Percentiles rank a stretch among this genome's conserved stretches.
These are phyloP conservation scores for Coemansia sp. DNA, from an alignment of 192 early-diverging fungal genomes.

Conservation along the genomic window DNA sequence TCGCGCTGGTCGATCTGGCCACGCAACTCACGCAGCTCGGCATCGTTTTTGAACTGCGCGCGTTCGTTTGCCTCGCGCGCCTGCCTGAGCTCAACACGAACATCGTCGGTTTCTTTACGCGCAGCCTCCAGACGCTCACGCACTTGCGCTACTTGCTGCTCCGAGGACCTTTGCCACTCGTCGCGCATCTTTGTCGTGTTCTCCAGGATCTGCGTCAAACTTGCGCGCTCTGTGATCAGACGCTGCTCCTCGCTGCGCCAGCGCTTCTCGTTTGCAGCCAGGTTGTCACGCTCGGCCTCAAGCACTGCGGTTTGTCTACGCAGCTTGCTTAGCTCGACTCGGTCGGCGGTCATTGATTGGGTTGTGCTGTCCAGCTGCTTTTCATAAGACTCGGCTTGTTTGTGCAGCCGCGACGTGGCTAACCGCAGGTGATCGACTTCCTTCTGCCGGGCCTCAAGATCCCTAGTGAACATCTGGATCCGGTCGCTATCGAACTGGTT, in stretches of 20 bases:
- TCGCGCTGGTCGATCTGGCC: slow-evolving; percentile 41
- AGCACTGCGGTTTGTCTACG: slow-evolving; percentile 55
- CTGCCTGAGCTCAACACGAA: slow-evolving; percentile 26
- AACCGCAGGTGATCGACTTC: slow-evolving; percentile 67
- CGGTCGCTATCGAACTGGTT: slow-evolving; percentile 60
- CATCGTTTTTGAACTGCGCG: slow-evolving; percentile 28
- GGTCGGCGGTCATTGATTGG: slow-evolving; percentile 53
- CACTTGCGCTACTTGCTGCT: slow-evolving; percentile 23
- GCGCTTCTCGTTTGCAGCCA: slow-evolving; percentile 39
- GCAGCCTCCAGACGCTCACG: slow-evolving; percentile 30
- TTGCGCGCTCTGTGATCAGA: slow-evolving; percentile 39
- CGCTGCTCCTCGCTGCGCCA: slow-evolving; percentile 46
- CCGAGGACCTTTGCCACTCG: slow-evolving; percentile 39
- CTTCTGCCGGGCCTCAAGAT: slow-evolving; percentile 55
- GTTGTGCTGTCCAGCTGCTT: slow-evolving; percentile 59
- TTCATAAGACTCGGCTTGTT: slow-evolving; percentile 60
- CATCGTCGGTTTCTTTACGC: slow-evolving; percentile 22
- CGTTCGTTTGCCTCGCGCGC: slow-evolving; percentile 34
- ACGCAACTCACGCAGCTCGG: slow-evolving; percentile 37
- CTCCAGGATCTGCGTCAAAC: slow-evolving; percentile 49
- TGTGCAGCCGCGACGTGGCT: slow-evolving; percentile 56
- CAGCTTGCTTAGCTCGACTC: slow-evolving; percentile 53
- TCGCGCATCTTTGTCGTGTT: slow-evolving; percentile 53
- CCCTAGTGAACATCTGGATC: slow-evolving; percentile 61
- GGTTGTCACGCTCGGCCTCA: slow-evolving; percentile 53